Evolutionary conservation across 257 asterid species (phyloP).

Genomic region (Ocimum tenuiflorum): DNA sequence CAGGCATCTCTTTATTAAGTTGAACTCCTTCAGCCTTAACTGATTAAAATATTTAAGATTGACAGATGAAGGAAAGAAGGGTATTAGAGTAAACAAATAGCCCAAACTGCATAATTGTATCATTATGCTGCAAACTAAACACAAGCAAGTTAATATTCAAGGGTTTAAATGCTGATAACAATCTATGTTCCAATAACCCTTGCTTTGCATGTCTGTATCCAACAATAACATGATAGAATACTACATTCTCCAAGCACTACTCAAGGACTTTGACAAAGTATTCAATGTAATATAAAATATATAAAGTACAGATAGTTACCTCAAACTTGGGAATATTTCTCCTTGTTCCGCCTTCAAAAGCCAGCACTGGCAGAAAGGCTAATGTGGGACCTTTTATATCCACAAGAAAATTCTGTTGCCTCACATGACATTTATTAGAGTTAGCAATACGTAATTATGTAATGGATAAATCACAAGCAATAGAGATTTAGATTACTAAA

Average conservation of each 20-base stretch:
- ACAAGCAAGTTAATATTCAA: too few species aligned
- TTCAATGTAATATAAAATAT: too few species aligned
- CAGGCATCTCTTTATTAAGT: not conserved
- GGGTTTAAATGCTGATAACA: too few species aligned
- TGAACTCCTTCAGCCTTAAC: not conserved
- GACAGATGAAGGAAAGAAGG: too few species aligned
- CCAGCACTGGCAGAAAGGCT: constrained; percentile 83
- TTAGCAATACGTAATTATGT: too few species aligned
- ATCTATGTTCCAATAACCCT: not conserved
- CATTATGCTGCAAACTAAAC: too few species aligned
- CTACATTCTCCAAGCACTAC: too few species aligned
- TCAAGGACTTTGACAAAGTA: too few species aligned
- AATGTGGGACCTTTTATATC: constrained; percentile 82
- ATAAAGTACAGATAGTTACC: constrained; percentile 32
- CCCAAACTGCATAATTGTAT: too few species aligned
- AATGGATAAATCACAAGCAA: not conserved
- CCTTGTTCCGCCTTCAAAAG: constrained; percentile 50
- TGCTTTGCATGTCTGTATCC: not conserved
- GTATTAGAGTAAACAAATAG: too few species aligned
- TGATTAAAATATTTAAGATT: not conserved
- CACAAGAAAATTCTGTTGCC: constrained; percentile 48
- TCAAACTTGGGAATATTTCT: constrained; percentile 56
- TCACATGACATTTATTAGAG: too few species aligned
- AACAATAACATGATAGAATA: not conserved
- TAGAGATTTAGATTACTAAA: not conserved